These are phyloP conservation scores for Tephrocybe sp. DNA, from an alignment of 768 basidiomycete genomes.

Conservation along the genomic window DNA sequence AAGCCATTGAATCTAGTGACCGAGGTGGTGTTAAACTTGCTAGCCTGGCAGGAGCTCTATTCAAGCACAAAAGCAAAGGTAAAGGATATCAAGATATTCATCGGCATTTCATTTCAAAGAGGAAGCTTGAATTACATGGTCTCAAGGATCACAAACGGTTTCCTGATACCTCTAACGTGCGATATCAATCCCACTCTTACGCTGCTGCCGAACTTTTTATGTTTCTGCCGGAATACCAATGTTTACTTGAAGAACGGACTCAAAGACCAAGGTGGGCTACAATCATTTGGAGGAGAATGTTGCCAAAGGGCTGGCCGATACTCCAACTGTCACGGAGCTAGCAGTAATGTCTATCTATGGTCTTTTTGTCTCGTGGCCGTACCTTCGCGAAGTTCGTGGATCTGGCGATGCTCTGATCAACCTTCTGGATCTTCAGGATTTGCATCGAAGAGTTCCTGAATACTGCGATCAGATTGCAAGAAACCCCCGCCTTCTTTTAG, in stretches of 20 bases:
- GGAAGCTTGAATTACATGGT: slow-evolving; percentile 19
- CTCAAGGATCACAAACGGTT: slow-evolving; percentile 19
- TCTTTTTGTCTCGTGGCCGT: slow-evolving; percentile 26
- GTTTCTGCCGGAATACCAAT: slow-evolving; percentile 21
- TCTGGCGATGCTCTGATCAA: slow-evolving; percentile 14
- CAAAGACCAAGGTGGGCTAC: slow-evolving; percentile 14
- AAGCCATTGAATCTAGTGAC: slow-evolving; percentile 4
- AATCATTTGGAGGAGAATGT: slow-evolving; percentile 29
- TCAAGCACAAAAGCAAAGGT: slow-evolving; percentile 35
- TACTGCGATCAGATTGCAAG: slow-evolving; percentile 22
- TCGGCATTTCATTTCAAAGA: slow-evolving; percentile 14
- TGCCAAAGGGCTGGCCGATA: slow-evolving; percentile 21
- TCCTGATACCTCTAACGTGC: slow-evolving; percentile 33
- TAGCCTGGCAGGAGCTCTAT: slow-evolving; percentile 27
- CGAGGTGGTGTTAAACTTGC: slow-evolving; percentile 23
- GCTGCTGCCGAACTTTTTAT: slow-evolving; percentile 22
- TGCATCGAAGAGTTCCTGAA: slow-evolving; percentile 17
- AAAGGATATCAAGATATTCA: slow-evolving; percentile 30
- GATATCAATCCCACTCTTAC: slow-evolving; percentile 27
- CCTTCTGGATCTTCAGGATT: slow-evolving; percentile 24
- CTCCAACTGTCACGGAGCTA: slow-evolving; percentile 27
- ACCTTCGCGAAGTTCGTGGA: slow-evolving; percentile 23
- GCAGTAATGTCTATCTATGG: slow-evolving; percentile 22
- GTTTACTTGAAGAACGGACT: slow-evolving; percentile 26
- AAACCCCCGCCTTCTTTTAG: slow-evolving; percentile 20